Evolutionary conservation across 208 protist species (phyloP), one percentile per base, ranked within the genome.

Genomic region (Crithidia bombi): DNA sequence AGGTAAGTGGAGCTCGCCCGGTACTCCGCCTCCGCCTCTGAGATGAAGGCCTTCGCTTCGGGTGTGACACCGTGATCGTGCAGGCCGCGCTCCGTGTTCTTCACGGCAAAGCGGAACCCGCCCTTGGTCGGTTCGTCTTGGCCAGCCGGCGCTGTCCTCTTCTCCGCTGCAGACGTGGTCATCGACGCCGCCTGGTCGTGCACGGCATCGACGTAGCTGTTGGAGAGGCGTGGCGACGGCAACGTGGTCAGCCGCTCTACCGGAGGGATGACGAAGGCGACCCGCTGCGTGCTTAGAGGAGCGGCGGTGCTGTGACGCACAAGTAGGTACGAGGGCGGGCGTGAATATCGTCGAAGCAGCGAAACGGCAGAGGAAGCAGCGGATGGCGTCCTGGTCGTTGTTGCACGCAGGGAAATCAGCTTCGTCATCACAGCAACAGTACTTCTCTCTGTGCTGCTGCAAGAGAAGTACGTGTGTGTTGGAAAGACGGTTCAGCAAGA

Each of bases 21-120:
- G 58, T 95, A 95, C 65, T 88, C 80, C 54, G 35, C 77, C 55
- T 93, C 90, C 11, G 86, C 87, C 61, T 90, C 83, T 21, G 90
- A 87, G 26, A 89, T 86, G 35, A 88, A 75, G 26, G 65, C 56
- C 19, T 79, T 68, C 2, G 85, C 86, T 1, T 90, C 86, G 0
- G 84, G 83, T 4, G 78, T 79, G 19, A 95, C 73, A 56, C 90
- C 90, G 69, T 81, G 87, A 36, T 95, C 82, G 44, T 87, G 78
- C 25, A 89, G 57, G 2, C 84, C 83, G 0, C 86, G 80, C 30
- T 95, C 82, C 2, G 41, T 57, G 36, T 86, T 65, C 30, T 79
- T 84, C n/a, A 92, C 50, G 4, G 81, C 76, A 58, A 91, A 95
- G 43, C 54, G 50, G 65, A 82, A 75, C 7, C 25, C n/a, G n/a